Evolutionary conservation across 345 rosid genomes (phyloP).

Genomic region (Balakata baccata): DNA sequence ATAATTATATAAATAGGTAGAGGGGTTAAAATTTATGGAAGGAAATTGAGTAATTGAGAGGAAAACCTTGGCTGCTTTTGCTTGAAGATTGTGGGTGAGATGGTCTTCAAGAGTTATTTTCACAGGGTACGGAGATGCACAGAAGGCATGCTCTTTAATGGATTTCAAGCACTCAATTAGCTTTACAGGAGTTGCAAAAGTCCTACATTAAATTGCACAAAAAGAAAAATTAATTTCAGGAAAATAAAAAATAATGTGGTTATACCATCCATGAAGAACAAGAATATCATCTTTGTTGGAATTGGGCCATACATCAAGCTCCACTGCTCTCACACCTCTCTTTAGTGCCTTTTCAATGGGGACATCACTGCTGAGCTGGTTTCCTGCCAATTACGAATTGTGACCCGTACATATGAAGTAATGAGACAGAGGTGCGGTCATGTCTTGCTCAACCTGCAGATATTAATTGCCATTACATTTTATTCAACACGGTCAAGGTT

Average conservation of each 20-base stretch:
- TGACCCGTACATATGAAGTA: conserved; percentile 32
- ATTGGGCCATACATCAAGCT: conserved; percentile 30
- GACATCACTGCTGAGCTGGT: conserved; percentile 24
- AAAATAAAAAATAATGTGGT: neutral
- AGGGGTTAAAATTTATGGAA: neutral
- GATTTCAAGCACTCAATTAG: conserved; percentile 21
- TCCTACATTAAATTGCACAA: conserved; percentile 14
- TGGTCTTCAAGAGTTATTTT: conserved; percentile 32
- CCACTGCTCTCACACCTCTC: conserved; percentile 28
- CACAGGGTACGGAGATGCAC: conserved; percentile 24
- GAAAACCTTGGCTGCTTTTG: conserved; percentile 25
- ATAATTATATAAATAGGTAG: neutral
- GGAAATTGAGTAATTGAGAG: conserved; percentile 4
- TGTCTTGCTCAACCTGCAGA: conserved; percentile 29
- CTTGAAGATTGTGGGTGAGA: conserved; percentile 28
- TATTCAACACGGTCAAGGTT: neutral
- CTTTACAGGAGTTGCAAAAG: conserved; percentile 29
- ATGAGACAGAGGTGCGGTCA: conserved; percentile 31
- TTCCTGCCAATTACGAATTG: conserved; percentile 31
- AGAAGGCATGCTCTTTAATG: conserved; percentile 25
- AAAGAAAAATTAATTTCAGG: neutral
- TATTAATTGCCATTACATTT: neutral
- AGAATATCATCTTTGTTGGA: conserved; percentile 14
- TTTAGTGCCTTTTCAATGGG: conserved; percentile 23
- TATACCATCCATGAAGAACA: conserved; percentile 28